Evolutionary conservation across 495 filamentous ascomycete species (phyloP).

Genomic region (Filosporella fistucella): DNA sequence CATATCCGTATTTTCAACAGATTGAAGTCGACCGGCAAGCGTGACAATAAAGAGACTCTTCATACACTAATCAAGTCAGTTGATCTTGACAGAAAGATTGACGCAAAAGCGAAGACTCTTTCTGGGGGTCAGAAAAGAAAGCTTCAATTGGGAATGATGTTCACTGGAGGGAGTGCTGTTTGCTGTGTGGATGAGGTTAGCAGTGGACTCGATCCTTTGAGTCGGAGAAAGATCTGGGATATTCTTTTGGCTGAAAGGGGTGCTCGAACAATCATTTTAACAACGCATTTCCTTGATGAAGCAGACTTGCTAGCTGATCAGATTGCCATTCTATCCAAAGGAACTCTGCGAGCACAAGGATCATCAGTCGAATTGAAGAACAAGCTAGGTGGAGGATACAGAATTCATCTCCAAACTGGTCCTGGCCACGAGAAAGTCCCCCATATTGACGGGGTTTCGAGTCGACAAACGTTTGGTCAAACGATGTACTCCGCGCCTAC

Average conservation of each 20-base stretch:
- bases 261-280: conserved; percentile 71
- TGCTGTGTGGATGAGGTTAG: conserved; percentile 90
- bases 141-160: conserved; percentile 90
- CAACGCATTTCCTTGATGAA: conserved; percentile 81
- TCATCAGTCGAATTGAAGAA: conserved; percentile 76
- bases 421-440: conserved; percentile 41
- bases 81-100: conserved; percentile 65
- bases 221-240: conserved; percentile 82
- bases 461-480: conserved; percentile 59
- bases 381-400: conserved; percentile 67
- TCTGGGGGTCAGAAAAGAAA: conserved; percentile 89
- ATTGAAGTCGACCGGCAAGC: conserved; percentile 57
- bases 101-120: conserved; percentile 61
- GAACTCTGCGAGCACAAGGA: conserved; percentile 62
- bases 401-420: conserved; percentile 61
- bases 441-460: conserved; percentile 47
- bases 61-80: conserved; percentile 56
- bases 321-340: conserved; percentile 74
- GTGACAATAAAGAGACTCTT: conserved; percentile 50
- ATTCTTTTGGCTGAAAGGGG: conserved; percentile 80
- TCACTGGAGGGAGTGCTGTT: conserved; percentile 76
- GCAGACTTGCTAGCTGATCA: conserved; percentile 73
- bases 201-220: conserved; percentile 76
- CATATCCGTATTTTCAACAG: conserved; percentile 75
- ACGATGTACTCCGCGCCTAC: conserved; percentile 63